These are phyloP conservation scores for Haberlea rhodopensis DNA, from an alignment of 257 asterid species.

Conservation along the genomic window DNA sequence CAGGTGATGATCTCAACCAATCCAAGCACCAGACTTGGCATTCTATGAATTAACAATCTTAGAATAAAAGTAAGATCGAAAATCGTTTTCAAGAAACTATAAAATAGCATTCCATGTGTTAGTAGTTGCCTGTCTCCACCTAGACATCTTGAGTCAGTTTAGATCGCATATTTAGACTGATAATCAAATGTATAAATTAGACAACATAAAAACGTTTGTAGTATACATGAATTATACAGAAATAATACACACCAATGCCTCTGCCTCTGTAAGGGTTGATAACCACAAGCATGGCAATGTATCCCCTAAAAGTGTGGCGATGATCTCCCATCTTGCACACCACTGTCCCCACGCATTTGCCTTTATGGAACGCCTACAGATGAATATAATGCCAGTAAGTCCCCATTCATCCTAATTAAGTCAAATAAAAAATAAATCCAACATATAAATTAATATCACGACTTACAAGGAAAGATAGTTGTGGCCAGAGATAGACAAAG, in stretches of 20 bases:
- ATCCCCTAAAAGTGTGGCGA: conserved; percentile 81
- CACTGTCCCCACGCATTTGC: conserved; percentile 87
- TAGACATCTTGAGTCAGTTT: neutral
- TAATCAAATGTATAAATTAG: too few relatives aligned
- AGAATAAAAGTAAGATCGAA: neutral
- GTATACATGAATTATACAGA: too few relatives aligned
- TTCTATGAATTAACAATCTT: neutral
- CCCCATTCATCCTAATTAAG: neutral
- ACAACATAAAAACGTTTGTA: too few relatives aligned
- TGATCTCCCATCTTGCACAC: conserved; percentile 99
- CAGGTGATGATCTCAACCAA: neutral
- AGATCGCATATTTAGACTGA: too few relatives aligned
- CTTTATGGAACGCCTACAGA: conserved; percentile 73
- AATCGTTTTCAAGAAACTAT: neutral
- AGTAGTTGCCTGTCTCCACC: neutral
- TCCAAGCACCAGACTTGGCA: neutral
- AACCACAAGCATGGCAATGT: conserved; percentile 96
- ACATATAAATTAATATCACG: neutral
- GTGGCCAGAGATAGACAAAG: conserved; percentile 97
- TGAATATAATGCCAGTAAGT: conserved; percentile 6
- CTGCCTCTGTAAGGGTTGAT: conserved; percentile 77
- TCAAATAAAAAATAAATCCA: neutral
- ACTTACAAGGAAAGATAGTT: conserved; percentile 78
- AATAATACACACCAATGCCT: conserved; percentile 66
- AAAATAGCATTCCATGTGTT: too few relatives aligned